Base-by-base conservation (phyloP, 2,329 filamentous ascomycete species). In the Fusarium irregulare region DNA sequence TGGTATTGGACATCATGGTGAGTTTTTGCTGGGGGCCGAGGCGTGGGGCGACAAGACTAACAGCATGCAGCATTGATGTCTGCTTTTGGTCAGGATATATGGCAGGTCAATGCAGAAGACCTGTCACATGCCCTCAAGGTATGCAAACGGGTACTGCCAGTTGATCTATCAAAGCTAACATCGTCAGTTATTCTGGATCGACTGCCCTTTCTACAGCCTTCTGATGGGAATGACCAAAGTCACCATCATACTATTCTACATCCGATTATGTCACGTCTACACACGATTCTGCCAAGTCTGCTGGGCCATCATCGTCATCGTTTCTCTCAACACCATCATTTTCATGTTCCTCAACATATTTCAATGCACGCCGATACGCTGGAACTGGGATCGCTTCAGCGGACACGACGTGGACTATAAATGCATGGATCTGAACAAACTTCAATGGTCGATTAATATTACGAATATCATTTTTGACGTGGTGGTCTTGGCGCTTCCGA, bases 1-100 rank as follows among this genome's bases (percentile, higher is more conserved):
- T 11, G 61, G 61, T 2, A 64, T 64, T n/a, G 61, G 61, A 3
- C 61, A 64, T 2, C 61, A 64, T 47, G 60, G 61, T 64, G 21
- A 21, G 21, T 21, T 21, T 21, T 21, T 21, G 21, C 21, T 21
- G 21, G 4, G 5, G 21, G 21, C 21, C 21, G 4, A 21, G 21
- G 21, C 4, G 21, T 21, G 4, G 21, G 4, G 21, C 21, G 21
- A 21, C 21, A 21, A 4, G 4, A 21, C 32, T 34, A 10, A 34
- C 8, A 7, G 0, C 1, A 3, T 1, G 1, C 1, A 64, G 61
- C 60, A 0, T 46, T 64, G 1, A 64, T 64, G 61, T 64, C 61
- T 1, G 61, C 61, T 0, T 64, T 64, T 16, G 60, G 61, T 1
- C 61, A 64, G 7, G 61, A 64, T 16, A 64, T 64, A 0, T 64